Evolutionary conservation across 768 basidiomycete genomes (phyloP), one percentile per base, ranked within the genome.

Genomic region (Lactifluus volemus): DNA sequence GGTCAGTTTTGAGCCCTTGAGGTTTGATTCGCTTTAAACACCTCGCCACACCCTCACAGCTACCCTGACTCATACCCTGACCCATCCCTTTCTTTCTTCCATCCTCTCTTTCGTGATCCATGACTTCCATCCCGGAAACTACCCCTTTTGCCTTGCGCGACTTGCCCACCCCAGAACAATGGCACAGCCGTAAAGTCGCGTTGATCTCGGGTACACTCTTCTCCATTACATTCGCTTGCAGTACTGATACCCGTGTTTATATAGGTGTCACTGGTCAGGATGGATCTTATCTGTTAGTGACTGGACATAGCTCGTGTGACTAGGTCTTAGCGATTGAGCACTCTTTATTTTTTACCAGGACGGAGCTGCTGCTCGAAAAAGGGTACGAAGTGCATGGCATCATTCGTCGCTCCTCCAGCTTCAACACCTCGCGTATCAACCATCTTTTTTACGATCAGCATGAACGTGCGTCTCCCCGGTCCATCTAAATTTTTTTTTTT

Each of bases 251-350:
- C 60, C 54, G 54, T 62, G 12, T 59, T 39, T 48, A 58, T 54
- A 41, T 69, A 95, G 93, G 94, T 72, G 90, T 97, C 73, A 95
- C 94, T 63, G 94, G 94, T 41, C 94, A 97, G 73, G 94, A 98
- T 73, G 94, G 94, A 30, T 96, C 94, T 3, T 98, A 98, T 73
- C 77, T 98, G 85, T 92, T 74, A 72, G 90, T 75, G 32, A 34
- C 36, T 51, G 11, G 14, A 21, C 19, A 30, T 30, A 5, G 25
- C 44, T 65, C 63, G 58, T 59, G 57, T 65, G 67, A 65, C 63
- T 30, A 3, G 38, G 12, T 9, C 12, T 49, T 47, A 34, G 48
- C 38, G 54, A 61, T 49, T 49, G 45, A 58, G 15, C 41, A 21
- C 5, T 10, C 15, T 6, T 25, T 25, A n/a, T 34, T 42, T 21